phyloP scores from a whole-genome alignment of 1,139 yeast genomes.

The Insectozyma bohioensis region DNA sequence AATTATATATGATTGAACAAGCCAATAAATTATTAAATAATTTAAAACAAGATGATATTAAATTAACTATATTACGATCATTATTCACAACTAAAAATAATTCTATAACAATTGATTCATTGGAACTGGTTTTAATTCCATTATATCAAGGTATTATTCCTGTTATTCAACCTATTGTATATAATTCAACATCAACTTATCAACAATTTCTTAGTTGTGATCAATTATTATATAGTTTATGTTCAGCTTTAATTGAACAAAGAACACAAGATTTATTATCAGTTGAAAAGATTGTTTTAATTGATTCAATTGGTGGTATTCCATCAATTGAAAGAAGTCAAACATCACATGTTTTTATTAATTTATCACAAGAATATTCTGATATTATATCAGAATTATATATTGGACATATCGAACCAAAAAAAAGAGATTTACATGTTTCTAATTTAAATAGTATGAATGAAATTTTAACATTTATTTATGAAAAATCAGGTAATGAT shows the following conservation, averaged over 20 bases:
- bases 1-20: constrained; percentile 33
- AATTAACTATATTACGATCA: constrained; percentile 29
- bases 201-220: constrained; percentile 38
- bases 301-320: constrained; percentile 85
- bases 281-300: constrained; percentile 76
- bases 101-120: constrained; percentile 19
- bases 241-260: constrained; percentile 25
- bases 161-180: constrained; percentile 58
- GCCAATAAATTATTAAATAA: constrained; percentile 30
- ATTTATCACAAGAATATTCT: constrained; percentile 77
- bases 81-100: constrained; percentile 22
- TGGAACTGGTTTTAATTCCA: constrained; percentile 41
- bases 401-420: constrained; percentile 50
- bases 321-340: constrained; percentile 82
- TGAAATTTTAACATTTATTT: constrained; percentile 32
- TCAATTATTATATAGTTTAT: constrained; percentile 27
- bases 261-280: constrained; percentile 36
- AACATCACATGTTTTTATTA: constrained; percentile 85
- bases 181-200: constrained; percentile 30
- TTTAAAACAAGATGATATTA: constrained; percentile 26
- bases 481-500: constrained; percentile 32
- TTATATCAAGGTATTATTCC: constrained; percentile 54
- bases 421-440: constrained; percentile 50
- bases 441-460: constrained; percentile 57
- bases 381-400: constrained; percentile 63